phyloP scores from a whole-genome alignment of 495 filamentous ascomycete species.

The Podospora pseudoanserina region DNA sequence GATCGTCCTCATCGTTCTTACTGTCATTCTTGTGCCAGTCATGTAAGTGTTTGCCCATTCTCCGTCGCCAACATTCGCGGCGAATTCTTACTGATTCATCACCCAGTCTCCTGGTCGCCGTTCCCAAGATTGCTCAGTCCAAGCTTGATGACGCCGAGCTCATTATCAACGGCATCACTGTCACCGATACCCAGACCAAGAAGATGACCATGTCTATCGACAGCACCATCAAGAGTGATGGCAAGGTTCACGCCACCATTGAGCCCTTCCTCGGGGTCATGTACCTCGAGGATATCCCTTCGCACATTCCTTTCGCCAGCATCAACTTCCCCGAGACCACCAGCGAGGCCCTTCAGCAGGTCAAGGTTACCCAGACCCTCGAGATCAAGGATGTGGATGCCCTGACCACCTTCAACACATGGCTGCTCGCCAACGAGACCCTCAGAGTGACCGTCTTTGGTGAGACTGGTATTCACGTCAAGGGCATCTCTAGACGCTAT shows the following conservation, averaged over 20 bases:
- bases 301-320: conserved; percentile 54
- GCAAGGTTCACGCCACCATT: conserved; percentile 50
- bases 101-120: conserved; percentile 66
- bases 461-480: conserved; percentile 38
- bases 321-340: conserved; percentile 53
- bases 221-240: conserved; percentile 48
- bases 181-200: conserved; percentile 56
- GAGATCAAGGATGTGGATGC: conserved; percentile 53
- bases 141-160: conserved; percentile 64
- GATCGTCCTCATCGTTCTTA: conserved; percentile 52
- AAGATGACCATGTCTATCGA: conserved; percentile 56
- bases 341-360: conserved; percentile 47
- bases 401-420: conserved; percentile 56
- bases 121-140: conserved; percentile 67
- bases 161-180: conserved; percentile 52
- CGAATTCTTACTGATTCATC: conserved; percentile 9
- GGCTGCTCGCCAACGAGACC: conserved; percentile 45
- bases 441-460: conserved; percentile 40
- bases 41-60: conserved; percentile 56
- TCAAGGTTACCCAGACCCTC: conserved; percentile 58
- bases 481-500: conserved; percentile 37
- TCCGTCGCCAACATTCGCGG: background rate
- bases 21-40: conserved; percentile 59
- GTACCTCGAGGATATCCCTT: conserved; percentile 52
- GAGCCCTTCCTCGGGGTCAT: conserved; percentile 40